A percentile compares a stretch with the other conserved stretches of the same genome.
Evolutionary conservation across 1,139 yeast species (phyloP).

Genomic region (Hemisphaericaspora subhashii): DNA sequence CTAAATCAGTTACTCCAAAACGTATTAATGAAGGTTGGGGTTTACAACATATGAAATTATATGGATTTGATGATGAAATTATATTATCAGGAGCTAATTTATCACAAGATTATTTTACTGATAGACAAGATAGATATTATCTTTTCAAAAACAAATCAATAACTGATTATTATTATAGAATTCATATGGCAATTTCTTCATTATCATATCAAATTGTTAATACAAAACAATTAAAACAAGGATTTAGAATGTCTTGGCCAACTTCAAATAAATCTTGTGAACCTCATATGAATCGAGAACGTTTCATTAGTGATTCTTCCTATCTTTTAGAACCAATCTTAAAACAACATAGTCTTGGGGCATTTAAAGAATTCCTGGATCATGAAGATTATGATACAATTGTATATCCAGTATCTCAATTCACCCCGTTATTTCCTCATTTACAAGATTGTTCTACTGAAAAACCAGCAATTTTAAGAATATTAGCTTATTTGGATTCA

Average conservation of each 20-base stretch:
- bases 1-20: conserved; percentile 67
- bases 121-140: conserved; percentile 92
- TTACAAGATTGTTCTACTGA: conserved; percentile 72
- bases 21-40: conserved; percentile 92
- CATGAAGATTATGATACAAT: conserved; percentile 47
- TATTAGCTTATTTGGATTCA: conserved; percentile 59
- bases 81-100: conserved; percentile 90
- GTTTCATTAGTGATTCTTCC: conserved; percentile 63
- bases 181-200: conserved; percentile 66
- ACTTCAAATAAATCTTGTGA: conserved; percentile 66
- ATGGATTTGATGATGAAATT: conserved; percentile 91
- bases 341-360: conserved; percentile 37
- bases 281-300: conserved; percentile 59
- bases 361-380: conserved; percentile 36
- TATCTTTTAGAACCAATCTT: conserved; percentile 57
- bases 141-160: conserved; percentile 57
- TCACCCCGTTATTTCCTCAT: conserved; percentile 71
- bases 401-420: conserved; percentile 92
- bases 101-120: conserved; percentile 89
- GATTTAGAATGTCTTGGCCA: conserved; percentile 75
- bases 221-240: conserved; percentile 37
- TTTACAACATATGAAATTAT: conserved; percentile 94
- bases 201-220: conserved; percentile 64
- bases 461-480: conserved; percentile 62
- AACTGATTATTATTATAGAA: conserved; percentile 68